Conservation (phyloP, 441 rosid genomes). For the Erodium texanum region DNA sequence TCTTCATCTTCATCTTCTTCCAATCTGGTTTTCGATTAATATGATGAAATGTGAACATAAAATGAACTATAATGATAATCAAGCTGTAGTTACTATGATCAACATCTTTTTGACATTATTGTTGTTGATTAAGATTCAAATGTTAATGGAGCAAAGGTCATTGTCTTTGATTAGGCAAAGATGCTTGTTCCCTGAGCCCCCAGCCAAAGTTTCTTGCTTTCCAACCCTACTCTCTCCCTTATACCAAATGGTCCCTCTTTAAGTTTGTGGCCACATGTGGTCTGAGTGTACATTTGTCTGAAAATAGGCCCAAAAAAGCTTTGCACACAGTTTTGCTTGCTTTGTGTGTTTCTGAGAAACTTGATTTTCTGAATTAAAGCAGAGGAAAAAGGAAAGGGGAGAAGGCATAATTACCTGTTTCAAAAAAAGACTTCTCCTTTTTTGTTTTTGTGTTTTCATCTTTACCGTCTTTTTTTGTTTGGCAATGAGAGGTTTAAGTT, state of each 20-base stretch:
- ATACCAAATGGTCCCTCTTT: background rate
- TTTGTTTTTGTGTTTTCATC: background rate
- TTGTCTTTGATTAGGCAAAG: background rate
- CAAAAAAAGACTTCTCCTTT: background rate
- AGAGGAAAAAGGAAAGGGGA: background rate
- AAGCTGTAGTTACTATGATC: too few relatives aligned
- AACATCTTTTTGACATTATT: too few relatives aligned
- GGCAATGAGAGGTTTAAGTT: background rate
- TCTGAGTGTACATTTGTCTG: background rate
- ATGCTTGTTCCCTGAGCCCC: background rate
- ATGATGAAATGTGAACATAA: background rate
- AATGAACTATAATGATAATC: background rate
- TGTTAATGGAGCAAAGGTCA: background rate
- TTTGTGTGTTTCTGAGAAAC: background rate
- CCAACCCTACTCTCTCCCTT: background rate
- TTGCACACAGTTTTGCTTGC: background rate
- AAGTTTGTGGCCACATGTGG: conserved; percentile 2
- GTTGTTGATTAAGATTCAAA: background rate
- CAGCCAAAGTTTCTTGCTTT: conserved; percentile 1
- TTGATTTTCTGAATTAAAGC: background rate
- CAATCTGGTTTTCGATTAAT: background rate
- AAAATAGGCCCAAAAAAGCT: background rate
- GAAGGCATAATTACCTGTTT: background rate
- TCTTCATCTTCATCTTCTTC: too few relatives aligned
- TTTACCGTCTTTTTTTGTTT: background rate